A percentile compares a stretch with the other conserved stretches of the same genome.
Conservation (phyloP, 148 eudicot species). For the Beta vulgaris region DNA sequence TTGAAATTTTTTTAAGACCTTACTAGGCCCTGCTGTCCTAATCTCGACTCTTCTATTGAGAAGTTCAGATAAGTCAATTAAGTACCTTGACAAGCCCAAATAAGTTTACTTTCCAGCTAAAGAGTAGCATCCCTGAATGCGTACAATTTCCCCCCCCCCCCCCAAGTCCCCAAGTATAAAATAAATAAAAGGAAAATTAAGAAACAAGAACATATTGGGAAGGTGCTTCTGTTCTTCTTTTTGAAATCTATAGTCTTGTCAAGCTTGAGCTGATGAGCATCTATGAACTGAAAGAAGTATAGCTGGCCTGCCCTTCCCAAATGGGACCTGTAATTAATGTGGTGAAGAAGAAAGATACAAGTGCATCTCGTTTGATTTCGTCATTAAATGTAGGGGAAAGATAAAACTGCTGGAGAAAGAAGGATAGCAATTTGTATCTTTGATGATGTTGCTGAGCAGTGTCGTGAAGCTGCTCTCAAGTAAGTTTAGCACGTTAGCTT, state of each 20-base stretch:
- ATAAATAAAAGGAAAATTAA: no score
- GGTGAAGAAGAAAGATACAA: not conserved
- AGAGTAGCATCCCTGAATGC: no score
- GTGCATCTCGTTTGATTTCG: constrained; percentile 8
- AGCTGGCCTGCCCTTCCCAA: not conserved
- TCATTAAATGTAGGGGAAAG: constrained; percentile 67
- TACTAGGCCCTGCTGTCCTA: not conserved
- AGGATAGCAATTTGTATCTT: constrained; percentile 96
- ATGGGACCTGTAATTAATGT: not conserved
- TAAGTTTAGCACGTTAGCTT: constrained; percentile 26
- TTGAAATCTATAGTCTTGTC: not conserved
- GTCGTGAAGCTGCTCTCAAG: constrained; percentile 94
- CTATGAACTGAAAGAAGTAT: not conserved
- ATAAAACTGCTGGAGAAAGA: constrained; percentile 89
- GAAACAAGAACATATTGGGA: no score
- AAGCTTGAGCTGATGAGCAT: not conserved
- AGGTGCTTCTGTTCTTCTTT: not conserved
- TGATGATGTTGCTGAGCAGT: constrained; percentile 95
- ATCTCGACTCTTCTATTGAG: not conserved
- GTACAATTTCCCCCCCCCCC: no score
- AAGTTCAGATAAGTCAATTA: not conserved
- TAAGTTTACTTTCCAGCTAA: not conserved
- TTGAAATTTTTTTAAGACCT: not conserved
- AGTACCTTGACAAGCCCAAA: not conserved
- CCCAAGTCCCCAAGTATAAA: no score